Evolutionary conservation across 1,139 yeast genomes (phyloP).

Genomic region (Hyphopichia khmerensis): DNA sequence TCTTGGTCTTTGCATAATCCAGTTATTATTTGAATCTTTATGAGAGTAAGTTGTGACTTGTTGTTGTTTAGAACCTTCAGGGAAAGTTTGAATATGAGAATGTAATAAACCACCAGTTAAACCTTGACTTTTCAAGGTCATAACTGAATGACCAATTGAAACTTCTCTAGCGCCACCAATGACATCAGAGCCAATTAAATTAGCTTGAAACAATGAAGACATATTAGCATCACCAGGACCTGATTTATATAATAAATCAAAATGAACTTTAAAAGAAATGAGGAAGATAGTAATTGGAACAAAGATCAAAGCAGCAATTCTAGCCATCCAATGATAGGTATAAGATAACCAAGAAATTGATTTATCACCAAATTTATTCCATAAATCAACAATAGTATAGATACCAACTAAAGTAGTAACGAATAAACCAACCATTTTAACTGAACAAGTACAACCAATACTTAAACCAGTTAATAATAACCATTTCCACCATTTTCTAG

Average conservation of each 20-base stretch:
- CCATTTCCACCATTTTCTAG: constrained; percentile 95
- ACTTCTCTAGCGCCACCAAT: constrained; percentile 89
- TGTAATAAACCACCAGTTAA: constrained; percentile 90
- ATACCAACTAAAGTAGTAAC: constrained; percentile 75
- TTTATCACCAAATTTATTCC: constrained; percentile 66
- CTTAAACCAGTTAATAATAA: constrained; percentile 69
- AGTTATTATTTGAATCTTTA: constrained; percentile 87
- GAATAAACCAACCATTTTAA: constrained; percentile 81
- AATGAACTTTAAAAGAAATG: constrained; percentile 69
- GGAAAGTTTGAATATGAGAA: constrained; percentile 90
- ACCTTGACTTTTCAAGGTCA: constrained; percentile 88
- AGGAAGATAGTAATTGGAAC: constrained; percentile 64
- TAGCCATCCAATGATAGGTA: constrained; percentile 61
- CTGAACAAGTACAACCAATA: constrained; percentile 79
- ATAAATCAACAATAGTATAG: constrained; percentile 70
- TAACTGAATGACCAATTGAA: constrained; percentile 70
- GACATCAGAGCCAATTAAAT: constrained; percentile 74
- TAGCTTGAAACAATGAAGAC: constrained; percentile 97
- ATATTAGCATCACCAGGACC: constrained; percentile 97
- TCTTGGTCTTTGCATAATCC: constrained; percentile 82
- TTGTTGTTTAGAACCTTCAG: constrained; percentile 95
- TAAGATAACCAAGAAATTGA: constrained; percentile 51
- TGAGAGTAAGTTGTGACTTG: constrained; percentile 94
- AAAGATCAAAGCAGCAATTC: constrained; percentile 58
- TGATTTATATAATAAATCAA: constrained; percentile 65